Conservation (phyloP, 1,139 yeast genomes). For the Yamadazyma dushanensis region DNA sequence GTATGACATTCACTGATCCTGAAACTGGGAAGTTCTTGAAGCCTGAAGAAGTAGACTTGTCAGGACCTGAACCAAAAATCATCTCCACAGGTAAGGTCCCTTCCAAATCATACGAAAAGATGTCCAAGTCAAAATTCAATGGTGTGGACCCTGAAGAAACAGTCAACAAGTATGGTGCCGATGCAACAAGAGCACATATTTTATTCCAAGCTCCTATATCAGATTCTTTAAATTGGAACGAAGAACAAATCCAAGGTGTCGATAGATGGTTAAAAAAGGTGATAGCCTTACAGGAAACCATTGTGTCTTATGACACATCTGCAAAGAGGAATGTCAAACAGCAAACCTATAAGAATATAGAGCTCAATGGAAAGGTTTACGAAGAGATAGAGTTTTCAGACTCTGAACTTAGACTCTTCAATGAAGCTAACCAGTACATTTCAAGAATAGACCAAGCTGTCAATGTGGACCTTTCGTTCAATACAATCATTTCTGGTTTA, state of each 20-base stretch:
- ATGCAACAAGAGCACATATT: conserved; percentile 90
- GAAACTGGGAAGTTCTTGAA: conserved; percentile 69
- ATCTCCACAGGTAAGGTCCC: conserved; percentile 54
- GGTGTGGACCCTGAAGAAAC: conserved; percentile 89
- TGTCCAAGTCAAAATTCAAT: conserved; percentile 94
- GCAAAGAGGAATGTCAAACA: conserved; percentile 1
- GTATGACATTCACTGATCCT: conserved; percentile 78
- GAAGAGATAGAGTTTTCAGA: conserved; percentile 28
- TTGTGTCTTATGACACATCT: conserved; percentile 9
- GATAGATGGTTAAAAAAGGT: conserved; percentile 82
- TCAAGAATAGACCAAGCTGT: conserved; percentile 58
- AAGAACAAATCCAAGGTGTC: conserved; percentile 78
- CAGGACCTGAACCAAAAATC: conserved; percentile 43
- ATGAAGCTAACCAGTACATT: conserved; percentile 53
- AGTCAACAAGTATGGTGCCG: conserved; percentile 83
- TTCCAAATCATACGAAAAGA: conserved; percentile 69
- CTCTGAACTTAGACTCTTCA: conserved; percentile 57
- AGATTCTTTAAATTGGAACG: conserved; percentile 89
- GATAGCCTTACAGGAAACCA: conserved; percentile 35
- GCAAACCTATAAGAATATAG: conserved; percentile 16
- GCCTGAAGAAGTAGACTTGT: conserved; percentile 62
- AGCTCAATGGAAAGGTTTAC: conserved; percentile 21
- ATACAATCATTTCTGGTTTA: conserved; percentile 84
- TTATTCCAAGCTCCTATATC: conserved; percentile 90
- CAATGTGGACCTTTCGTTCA: conserved; percentile 60